These are phyloP conservation scores for Septoria linicola DNA, from an alignment of 2,329 filamentous ascomycete genomes.

Conservation along the genomic window DNA sequence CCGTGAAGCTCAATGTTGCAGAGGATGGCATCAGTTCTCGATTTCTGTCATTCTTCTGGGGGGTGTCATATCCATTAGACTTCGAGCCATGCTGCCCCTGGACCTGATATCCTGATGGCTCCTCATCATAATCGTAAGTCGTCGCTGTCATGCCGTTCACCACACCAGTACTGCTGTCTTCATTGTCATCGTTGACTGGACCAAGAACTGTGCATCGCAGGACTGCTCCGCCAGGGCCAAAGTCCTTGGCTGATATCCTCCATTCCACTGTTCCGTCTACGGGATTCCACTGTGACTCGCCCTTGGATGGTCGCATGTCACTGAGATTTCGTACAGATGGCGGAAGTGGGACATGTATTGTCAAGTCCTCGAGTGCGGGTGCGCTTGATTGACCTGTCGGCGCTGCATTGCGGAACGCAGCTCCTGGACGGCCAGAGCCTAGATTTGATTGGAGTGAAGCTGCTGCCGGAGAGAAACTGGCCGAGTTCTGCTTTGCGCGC, in stretches of 20 bases:
- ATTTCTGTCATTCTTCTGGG: conserved; percentile 32
- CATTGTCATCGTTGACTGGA: conserved; percentile 48
- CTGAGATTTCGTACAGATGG: conserved; percentile 75
- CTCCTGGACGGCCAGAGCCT: conserved; percentile 22
- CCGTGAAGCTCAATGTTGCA: conserved; percentile 50
- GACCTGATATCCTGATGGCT: conserved; percentile 23
- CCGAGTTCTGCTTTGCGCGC: conserved; percentile 57
- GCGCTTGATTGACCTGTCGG: conserved; percentile 33
- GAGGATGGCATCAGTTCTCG: conserved; percentile 50
- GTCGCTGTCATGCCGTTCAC: conserved; percentile 43
- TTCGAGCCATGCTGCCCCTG: conserved; percentile 45
- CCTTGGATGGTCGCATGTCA: conserved; percentile 76
- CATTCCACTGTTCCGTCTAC: conserved; percentile 75
- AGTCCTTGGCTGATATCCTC: conserved; percentile 76
- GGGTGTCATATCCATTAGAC: conserved; percentile 12
- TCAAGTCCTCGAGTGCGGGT: conserved; percentile 67
- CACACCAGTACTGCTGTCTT: conserved; percentile 42
- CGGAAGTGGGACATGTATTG: conserved; percentile 76
- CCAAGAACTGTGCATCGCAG: conserved; percentile 80
- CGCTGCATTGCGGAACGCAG: conserved; percentile 24
- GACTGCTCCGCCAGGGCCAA: conserved; percentile 55
- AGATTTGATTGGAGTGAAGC: conserved; percentile 35
- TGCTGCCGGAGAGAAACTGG: conserved; percentile 28
- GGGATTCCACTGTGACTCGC: conserved; percentile 78
- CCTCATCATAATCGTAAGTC: conserved; percentile 44